These are phyloP conservation scores for Dianthus caryophyllus DNA, from an alignment of 148 eudicot species.

Conservation along the genomic window DNA sequence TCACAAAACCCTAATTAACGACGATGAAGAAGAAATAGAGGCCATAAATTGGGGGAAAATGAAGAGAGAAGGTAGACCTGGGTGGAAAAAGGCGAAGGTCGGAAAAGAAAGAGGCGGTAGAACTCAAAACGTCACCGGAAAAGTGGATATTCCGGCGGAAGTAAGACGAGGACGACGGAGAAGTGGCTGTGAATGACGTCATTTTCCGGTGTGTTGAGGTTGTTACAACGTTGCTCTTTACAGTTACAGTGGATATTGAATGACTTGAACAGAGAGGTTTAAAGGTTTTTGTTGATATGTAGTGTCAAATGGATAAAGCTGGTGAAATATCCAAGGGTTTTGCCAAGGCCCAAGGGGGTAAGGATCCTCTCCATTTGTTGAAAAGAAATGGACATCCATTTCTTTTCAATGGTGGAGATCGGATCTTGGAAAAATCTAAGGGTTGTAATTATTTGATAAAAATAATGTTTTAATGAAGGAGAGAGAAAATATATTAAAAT, in stretches of 20 bases:
- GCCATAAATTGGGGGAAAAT: background rate
- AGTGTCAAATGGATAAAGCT: background rate
- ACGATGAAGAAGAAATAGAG: background rate
- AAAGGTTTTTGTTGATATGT: no score
- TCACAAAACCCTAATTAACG: background rate
- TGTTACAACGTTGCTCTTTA: background rate
- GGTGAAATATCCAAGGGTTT: background rate
- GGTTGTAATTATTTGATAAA: no score
- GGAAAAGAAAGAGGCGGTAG: slow-evolving; percentile 30
- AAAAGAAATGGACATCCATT: no score
- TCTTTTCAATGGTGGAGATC: no score
- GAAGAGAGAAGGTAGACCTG: slow-evolving; percentile 27
- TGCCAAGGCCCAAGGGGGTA: no score
- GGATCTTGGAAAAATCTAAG: no score
- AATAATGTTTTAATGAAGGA: no score
- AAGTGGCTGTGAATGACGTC: slow-evolving; percentile 7
- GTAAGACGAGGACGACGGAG: slow-evolving; percentile 10
- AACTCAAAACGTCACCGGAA: slow-evolving; percentile 15
- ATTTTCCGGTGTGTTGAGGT: slow-evolving; percentile 12
- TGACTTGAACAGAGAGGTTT: background rate
- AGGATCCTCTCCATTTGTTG: no score
- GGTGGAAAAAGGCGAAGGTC: slow-evolving; percentile 20
- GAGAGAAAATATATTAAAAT: no score
- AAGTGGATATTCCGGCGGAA: slow-evolving; percentile 9
- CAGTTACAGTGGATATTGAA: no score